phyloP scores from a whole-genome alignment of 257 asterid species.

The Salvia rosmarinus region DNA sequence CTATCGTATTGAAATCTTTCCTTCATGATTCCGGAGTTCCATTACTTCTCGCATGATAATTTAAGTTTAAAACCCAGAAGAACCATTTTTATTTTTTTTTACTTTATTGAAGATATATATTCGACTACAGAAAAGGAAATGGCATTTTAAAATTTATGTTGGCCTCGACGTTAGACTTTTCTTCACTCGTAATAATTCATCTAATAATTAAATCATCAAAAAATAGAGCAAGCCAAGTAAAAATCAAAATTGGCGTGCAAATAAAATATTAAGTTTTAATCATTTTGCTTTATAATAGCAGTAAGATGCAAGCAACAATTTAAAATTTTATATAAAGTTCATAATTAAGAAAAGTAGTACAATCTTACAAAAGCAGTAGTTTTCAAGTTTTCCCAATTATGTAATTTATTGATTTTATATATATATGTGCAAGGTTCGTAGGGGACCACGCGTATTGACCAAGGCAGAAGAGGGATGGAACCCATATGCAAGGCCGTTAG shows the following conservation, averaged over 20 bases:
- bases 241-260: conserved; percentile 37
- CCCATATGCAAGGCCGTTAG: conserved; percentile 36
- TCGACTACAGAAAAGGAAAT: no score
- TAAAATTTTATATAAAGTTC: conserved; percentile 14
- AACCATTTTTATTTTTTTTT: no score
- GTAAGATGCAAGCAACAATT: conserved; percentile 39
- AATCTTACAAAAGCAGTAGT: conserved; percentile 28
- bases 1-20: no score
- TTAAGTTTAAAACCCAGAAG: no score
- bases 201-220: conserved; percentile 15
- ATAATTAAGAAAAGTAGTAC: conserved; percentile 31
- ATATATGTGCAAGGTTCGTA: conserved; percentile 19
- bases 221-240: neutral
- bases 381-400: neutral
- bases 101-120: no score
- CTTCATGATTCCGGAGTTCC: no score
- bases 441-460: conserved; percentile 41
- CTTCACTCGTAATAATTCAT: neutral
- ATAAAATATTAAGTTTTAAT: conserved; percentile 19
- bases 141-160: neutral
- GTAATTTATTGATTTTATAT: no score
- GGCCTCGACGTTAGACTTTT: conserved; percentile 4
- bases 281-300: conserved; percentile 25
- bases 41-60: no score
- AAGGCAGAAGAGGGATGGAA: conserved; percentile 32